Percentiles rank a stretch among this genome's conserved stretches.
Conservation (phyloP, 352 stramenopile genomes). For the Pythium vanterpoolii region DNA sequence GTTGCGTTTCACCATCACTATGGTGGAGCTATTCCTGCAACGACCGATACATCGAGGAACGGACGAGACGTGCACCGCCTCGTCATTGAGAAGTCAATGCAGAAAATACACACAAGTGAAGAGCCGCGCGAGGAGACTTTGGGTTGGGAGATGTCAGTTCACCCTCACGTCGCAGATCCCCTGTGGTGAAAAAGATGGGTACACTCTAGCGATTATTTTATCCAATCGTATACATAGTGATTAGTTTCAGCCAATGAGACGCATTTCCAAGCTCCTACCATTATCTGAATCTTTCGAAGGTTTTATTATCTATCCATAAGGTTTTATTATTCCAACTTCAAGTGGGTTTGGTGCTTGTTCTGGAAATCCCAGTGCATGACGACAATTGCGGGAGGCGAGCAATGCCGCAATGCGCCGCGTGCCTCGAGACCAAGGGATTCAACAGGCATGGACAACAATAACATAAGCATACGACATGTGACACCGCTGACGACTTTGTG, state of each 20-base stretch:
- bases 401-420: conserved; percentile 77
- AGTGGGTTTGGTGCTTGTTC: conserved; percentile 8
- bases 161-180: too few species aligned
- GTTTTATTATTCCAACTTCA: conserved; percentile 1
- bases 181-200: too few species aligned
- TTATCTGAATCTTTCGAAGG: not conserved
- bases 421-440: conserved; percentile 65
- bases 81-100: too few species aligned
- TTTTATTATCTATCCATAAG: not conserved
- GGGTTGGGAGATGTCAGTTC: too few species aligned
- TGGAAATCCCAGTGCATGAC: not conserved
- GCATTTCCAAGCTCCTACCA: too few species aligned
- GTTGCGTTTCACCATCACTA: not conserved
- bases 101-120: too few species aligned
- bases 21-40: too few species aligned
- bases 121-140: too few species aligned
- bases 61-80: too few species aligned
- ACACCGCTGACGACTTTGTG: not conserved
- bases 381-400: not conserved
- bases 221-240: not conserved
- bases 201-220: not conserved
- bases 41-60: too few species aligned
- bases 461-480: not conserved
- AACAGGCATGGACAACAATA: conserved; percentile 51
- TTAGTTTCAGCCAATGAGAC: not conserved